Evolutionary conservation across 2,329 filamentous ascomycete genomes (phyloP).

Genomic region (Hypoxylon sp.): DNA sequence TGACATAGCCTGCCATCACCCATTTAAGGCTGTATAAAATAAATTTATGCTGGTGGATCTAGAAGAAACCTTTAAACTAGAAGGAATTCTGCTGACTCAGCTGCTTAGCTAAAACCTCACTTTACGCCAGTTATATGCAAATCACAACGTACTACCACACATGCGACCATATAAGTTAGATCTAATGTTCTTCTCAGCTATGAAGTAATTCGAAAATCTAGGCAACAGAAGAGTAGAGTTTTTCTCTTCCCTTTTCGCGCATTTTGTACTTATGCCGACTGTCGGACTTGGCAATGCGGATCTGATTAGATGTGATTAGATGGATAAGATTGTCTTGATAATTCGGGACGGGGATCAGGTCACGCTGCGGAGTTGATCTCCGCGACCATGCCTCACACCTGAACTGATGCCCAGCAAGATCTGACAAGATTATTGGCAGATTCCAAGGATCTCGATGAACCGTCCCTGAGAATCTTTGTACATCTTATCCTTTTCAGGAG

Average conservation of each 20-base stretch:
- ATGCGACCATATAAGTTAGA: neutral
- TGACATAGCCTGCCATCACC: too few species aligned
- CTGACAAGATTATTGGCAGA: slow-evolving; percentile 10
- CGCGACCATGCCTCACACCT: neutral
- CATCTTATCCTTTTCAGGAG: slow-evolving; percentile 4
- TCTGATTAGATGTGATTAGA: slow-evolving; percentile 20
- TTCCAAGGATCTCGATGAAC: slow-evolving; percentile 2
- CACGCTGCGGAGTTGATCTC: neutral
- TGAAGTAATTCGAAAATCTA: neutral
- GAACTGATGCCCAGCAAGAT: slow-evolving; percentile 7
- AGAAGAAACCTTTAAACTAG: too few species aligned
- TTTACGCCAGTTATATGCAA: too few species aligned
- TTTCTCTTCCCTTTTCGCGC: neutral
- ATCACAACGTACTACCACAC: too few species aligned
- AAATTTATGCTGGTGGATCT: too few species aligned
- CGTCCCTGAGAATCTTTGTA: slow-evolving; percentile 1
- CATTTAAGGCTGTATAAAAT: too few species aligned
- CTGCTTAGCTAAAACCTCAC: neutral
- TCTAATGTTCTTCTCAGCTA: neutral
- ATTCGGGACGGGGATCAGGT: slow-evolving; percentile 19
- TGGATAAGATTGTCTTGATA: slow-evolving; percentile 3
- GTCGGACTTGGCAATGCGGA: slow-evolving; percentile 27
- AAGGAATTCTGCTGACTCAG: neutral
- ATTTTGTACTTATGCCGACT: neutral
- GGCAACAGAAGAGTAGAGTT: neutral